Base-by-base conservation (phyloP, 495 filamentous ascomycete genomes). In the Aspergillus campestris region DNA sequence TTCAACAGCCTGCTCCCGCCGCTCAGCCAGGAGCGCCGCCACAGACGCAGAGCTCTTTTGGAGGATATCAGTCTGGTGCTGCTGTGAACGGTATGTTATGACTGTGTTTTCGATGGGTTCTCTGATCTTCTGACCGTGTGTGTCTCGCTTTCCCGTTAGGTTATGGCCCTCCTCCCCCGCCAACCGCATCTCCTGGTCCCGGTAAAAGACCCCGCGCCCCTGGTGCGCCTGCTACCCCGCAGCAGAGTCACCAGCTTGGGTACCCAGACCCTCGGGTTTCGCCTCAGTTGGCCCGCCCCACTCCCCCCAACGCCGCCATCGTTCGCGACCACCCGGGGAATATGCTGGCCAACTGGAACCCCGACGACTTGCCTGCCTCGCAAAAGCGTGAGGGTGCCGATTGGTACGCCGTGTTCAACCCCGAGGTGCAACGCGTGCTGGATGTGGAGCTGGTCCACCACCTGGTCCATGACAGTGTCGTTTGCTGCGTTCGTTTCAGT, bases 361-460 rank as follows among this genome's bases (percentile, higher is more conserved):
- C 81, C 7, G 89, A 95, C 42, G 80, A 84, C 31, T 67, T 97
- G 28, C 89, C 89, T 27, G 73, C 82, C 1, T 80, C 86, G 40
- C 81, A 89, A 45, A 92, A 92, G 72, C 89, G 88, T 50, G 82
- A 89, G 45, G 82, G 83, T 11, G 61, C 73, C 10, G 88, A 94
- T 62, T 94, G 89, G 89, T 91, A 87, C 66, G 86, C 82, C 29
- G 81, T 94, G 44, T 94, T 91, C 72, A 94, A 94, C 66, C 86
- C 87, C 34, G 74, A 81, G 41, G 84, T 94, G 31, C 84, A 83
- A 44, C 84, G 89, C 38, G 77, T 87, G 31, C 73, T 94, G 40
- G 89, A 94, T 58, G 86, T 94, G 30, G 87, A 94, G 47, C 72
- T 94, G 15, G 80, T 91, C n/a, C 87, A 92, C 59, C 89, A 86